Percentiles rank a stretch among this genome's conserved stretches.
phyloP scores from a whole-genome alignment of 2,329 filamentous ascomycete species.

The Colletotrichum musae region DNA sequence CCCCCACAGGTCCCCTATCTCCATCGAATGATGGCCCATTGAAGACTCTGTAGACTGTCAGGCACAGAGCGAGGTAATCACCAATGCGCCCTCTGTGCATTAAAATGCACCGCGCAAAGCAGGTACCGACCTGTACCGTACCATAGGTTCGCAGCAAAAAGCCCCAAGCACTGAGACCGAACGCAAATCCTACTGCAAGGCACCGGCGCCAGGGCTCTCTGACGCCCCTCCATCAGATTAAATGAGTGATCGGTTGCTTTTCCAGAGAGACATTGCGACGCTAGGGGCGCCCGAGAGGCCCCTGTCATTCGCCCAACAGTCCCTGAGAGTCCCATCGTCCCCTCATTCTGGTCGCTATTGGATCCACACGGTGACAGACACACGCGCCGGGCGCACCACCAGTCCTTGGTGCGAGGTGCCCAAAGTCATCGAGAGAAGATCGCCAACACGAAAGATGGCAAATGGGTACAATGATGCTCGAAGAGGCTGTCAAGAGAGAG shows the following conservation, averaged over 20 bases:
- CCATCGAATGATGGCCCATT: not conserved
- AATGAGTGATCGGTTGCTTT: conserved; percentile 26
- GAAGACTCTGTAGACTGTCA: conserved; percentile 6
- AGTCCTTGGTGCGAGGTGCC: not conserved
- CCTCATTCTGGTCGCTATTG: conserved; percentile 24
- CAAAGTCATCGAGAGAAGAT: not conserved
- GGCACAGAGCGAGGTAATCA: not conserved
- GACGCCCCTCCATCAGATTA: conserved; percentile 14
- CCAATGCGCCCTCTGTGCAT: not conserved
- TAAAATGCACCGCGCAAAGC: too few relatives aligned
- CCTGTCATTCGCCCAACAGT: conserved; percentile 28
- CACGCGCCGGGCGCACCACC: not conserved
- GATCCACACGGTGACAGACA: not conserved
- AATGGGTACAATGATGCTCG: too few relatives aligned
- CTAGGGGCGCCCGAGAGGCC: conserved; percentile 22
- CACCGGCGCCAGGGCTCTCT: conserved; percentile 22
- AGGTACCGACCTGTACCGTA: too few relatives aligned
- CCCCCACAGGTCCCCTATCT: conserved; percentile 14
- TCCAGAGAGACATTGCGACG: conserved; percentile 25
- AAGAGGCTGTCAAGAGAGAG: too few relatives aligned
- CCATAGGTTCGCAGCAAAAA: conserved; percentile 9
- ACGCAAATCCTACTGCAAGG: conserved; percentile 34
- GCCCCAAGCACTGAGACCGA: conserved; percentile 6
- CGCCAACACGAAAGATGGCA: too few relatives aligned
- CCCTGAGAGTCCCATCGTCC: conserved; percentile 35